Evolutionary conservation across 2,329 filamentous ascomycete genomes (phyloP), one percentile per base, ranked within the genome.

Genomic region (Rutstroemia sp.): DNA sequence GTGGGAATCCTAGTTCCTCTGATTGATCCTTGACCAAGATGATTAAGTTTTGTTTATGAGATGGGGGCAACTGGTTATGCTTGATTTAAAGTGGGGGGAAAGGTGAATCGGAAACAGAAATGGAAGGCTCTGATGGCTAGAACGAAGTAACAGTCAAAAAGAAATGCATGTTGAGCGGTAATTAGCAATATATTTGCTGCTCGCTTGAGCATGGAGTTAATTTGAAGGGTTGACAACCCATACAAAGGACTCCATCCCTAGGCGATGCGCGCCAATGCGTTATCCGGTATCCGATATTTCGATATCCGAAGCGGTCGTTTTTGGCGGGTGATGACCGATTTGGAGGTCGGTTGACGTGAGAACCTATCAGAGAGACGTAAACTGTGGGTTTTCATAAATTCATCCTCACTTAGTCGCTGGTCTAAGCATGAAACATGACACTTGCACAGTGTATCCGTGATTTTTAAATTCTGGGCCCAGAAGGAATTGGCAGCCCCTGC

Each of bases 161-260:
- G 34, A 34, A 19, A 34, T 44, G n/a, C 27, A 55, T 51, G 10
- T n/a, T 10, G n/a, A 34, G 53, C 46, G 53, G 46, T 50, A 55
- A 55, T 27, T 45, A 1, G 25, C 25, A 55, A 50, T 55, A 50
- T 55, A 55, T 44, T 55, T 37, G 53, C 30, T 50, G 38, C 53
- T 55, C 14, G 38, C 46, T 34, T 50, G 46, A 25, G 16, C 23
- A 44, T 55, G 23, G 39, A 23, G 17, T 23, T 46, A 21, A 23
- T 41, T 19, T 34, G 27, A 41, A 27, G 47, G 30, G 52, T 19
- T 54, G 21, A 49, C 14, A 30, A 48, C 34, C 44, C 44, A 48
- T 54, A 48, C 51, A 27, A 21, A 14, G 30, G 10, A 12, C 25
- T 34, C 4, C 9, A 21, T 48, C 41, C 42, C 38, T 25, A 6